Percentiles rank a stretch among this genome's conserved stretches.
Conservation (phyloP, 108 stramenopile genomes). For the Nitzschia sp. region DNA sequence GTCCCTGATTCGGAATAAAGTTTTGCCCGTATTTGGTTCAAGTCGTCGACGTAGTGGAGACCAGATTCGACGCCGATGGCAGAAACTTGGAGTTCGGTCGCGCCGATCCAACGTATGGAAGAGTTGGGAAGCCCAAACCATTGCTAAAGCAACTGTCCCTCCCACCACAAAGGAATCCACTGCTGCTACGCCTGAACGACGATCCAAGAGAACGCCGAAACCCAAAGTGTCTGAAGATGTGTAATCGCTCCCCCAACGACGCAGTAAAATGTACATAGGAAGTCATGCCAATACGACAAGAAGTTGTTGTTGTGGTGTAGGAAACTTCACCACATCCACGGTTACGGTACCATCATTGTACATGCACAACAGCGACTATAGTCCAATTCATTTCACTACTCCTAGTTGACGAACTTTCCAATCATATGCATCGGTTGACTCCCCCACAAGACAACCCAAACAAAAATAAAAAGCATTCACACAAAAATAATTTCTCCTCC, state of each 20-base stretch:
- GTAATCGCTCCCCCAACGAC: not conserved
- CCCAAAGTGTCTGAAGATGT: conserved; percentile 6
- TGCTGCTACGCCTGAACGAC: not conserved
- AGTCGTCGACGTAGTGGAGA: conserved; percentile 23
- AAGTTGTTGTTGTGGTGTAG: too few species aligned
- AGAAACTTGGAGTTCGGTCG: not conserved
- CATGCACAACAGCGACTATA: too few species aligned
- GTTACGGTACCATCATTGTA: too few species aligned
- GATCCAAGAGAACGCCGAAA: conserved; percentile 1
- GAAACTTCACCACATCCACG: too few species aligned
- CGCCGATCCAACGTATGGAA: not conserved
- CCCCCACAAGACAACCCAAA: not conserved
- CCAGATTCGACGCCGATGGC: conserved; percentile 25
- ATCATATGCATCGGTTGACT: not conserved
- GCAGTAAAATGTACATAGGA: too few species aligned
- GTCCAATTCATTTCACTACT: too few species aligned
- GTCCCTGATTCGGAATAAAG: conserved; percentile 18
- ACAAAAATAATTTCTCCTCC: too few species aligned
- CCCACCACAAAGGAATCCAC: not conserved
- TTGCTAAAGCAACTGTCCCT: not conserved
- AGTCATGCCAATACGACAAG: too few species aligned
- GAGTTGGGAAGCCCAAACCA: conserved; percentile 8
- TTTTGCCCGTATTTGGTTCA: conserved; percentile 33
- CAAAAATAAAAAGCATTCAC: too few species aligned
- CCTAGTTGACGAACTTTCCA: too few species aligned